Conservation (phyloP, 2,329 filamentous ascomycete species). For the Penicillium sp. region DNA sequence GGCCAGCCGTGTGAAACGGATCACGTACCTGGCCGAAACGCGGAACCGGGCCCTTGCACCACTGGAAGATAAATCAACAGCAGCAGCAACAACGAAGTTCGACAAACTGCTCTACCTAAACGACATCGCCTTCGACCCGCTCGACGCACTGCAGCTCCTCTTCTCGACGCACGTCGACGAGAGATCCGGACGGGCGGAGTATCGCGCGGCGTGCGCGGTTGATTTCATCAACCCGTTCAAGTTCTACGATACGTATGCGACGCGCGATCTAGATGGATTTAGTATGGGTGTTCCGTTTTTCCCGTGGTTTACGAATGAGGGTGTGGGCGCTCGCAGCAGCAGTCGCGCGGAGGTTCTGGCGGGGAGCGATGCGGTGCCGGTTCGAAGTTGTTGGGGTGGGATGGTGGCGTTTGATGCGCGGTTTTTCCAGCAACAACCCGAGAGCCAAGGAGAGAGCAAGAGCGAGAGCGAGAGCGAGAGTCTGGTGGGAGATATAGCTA, state of each 20-base stretch:
- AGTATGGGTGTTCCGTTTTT: slow-evolving; percentile 72
- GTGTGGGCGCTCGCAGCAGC: slow-evolving; percentile 42
- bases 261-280: slow-evolving; percentile 70
- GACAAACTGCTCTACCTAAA: slow-evolving; percentile 67
- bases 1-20: slow-evolving; percentile 66
- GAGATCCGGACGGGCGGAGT: slow-evolving; percentile 57
- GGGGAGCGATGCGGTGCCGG: slow-evolving; percentile 64
- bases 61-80: slow-evolving; percentile 53
- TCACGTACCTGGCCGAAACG: slow-evolving; percentile 72
- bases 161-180: slow-evolving; percentile 60
- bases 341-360: slow-evolving; percentile 66
- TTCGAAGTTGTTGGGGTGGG: slow-evolving; percentile 76
- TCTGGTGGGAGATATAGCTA: not conserved
- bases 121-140: slow-evolving; percentile 66
- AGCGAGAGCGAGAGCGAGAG: not conserved
- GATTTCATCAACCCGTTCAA: slow-evolving; percentile 75
- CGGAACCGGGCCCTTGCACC: slow-evolving; percentile 71
- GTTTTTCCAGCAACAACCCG: slow-evolving; percentile 42
- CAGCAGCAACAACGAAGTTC: slow-evolving; percentile 39
- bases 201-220: slow-evolving; percentile 72
- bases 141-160: slow-evolving; percentile 64
- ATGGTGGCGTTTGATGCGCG: slow-evolving; percentile 62
- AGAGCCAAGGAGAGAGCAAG: not conserved
- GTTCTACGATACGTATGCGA: slow-evolving; percentile 78
- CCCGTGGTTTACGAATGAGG: slow-evolving; percentile 67